Percentiles rank a stretch among this genome's conserved stretches.
Conservation (phyloP, 208 protist genomes). For the Sergeia podlipaevii region DNA sequence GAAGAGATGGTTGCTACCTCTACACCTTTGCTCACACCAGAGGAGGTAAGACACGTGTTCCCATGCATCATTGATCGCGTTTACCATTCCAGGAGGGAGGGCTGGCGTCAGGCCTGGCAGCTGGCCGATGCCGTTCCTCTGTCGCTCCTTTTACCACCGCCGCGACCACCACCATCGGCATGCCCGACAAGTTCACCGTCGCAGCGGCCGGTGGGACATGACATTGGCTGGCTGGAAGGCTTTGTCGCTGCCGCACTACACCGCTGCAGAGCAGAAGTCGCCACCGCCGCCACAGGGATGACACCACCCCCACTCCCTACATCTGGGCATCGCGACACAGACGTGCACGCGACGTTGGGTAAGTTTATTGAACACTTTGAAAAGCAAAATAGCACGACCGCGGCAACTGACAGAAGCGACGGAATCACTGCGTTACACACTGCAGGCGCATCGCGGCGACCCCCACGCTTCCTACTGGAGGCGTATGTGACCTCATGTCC, state of each 20-base stretch:
- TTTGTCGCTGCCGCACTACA: background rate
- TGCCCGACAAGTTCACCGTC: background rate
- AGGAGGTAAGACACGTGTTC: conserved; percentile 14
- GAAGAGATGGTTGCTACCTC: no score
- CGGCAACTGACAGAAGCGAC: no score
- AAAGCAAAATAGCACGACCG: no score
- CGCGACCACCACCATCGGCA: background rate
- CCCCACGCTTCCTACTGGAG: conserved; percentile 20
- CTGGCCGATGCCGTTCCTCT: conserved; percentile 20
- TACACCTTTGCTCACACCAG: no score
- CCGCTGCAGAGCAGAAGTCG: background rate
- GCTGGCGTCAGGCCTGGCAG: conserved; percentile 24
- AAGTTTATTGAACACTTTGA: no score
- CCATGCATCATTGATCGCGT: conserved; percentile 16
- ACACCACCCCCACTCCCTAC: no score
- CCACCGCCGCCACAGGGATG: background rate
- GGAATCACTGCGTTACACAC: no score
- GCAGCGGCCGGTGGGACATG: background rate
- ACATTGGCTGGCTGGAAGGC: conserved; percentile 1
- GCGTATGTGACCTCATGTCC: conserved; percentile 27
- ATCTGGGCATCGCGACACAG: no score
- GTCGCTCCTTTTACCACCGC: background rate
- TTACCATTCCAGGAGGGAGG: conserved; percentile 12
- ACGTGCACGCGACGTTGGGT: no score
- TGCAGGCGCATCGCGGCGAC: background rate